phyloP scores from a whole-genome alignment of 257 asterid genomes.

The Plantago ovata region DNA sequence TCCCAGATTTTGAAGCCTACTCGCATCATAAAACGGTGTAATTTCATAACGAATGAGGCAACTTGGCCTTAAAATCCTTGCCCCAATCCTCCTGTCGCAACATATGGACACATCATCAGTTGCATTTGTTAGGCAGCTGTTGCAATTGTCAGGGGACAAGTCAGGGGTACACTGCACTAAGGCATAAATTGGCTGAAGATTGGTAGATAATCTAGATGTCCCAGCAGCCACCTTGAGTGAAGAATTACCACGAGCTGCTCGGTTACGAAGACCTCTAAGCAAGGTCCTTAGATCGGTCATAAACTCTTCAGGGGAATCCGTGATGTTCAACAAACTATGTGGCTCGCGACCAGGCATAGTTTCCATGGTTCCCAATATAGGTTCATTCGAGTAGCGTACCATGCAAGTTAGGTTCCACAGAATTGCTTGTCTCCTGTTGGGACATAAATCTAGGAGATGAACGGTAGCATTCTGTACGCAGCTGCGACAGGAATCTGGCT shows the following conservation, averaged over 20 bases:
- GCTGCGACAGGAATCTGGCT: background rate
- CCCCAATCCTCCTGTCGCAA: background rate
- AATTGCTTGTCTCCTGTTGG: background rate
- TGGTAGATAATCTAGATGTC: background rate
- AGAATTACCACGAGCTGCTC: constrained; percentile 1
- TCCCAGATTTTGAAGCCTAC: constrained; percentile 17
- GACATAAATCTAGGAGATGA: background rate
- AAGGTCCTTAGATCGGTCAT: background rate
- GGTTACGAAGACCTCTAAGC: background rate
- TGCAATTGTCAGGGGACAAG: constrained; percentile 8
- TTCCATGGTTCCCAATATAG: background rate
- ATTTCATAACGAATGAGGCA: constrained; percentile 17
- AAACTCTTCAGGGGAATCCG: background rate
- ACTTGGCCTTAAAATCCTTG: constrained; percentile 11
- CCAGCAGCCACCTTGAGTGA: background rate
- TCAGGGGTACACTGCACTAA: constrained; percentile 23
- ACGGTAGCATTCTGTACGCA: background rate
- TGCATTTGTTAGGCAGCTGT: background rate
- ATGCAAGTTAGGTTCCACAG: background rate
- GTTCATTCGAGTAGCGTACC: background rate
- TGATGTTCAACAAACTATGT: background rate
- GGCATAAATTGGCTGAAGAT: background rate
- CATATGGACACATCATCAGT: background rate
- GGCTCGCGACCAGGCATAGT: background rate
- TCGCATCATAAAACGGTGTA: background rate